Evolutionary conservation across 78 protist genomes (phyloP), one percentile per base, ranked within the genome.

Genomic region (Monosiga brevicollis): DNA sequence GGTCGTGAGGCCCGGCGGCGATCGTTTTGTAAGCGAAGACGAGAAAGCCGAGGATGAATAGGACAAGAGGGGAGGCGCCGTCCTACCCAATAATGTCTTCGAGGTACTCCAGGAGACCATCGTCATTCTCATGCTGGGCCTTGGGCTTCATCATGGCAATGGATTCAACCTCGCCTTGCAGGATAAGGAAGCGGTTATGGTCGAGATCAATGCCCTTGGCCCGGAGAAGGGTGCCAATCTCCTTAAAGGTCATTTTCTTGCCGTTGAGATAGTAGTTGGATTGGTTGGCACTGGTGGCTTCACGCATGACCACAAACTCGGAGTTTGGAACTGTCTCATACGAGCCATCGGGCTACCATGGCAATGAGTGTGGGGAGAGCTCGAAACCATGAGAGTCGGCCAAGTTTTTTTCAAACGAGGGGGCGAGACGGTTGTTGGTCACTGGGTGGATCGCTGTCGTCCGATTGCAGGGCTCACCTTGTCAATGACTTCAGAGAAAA

Each of bases 91-190:
- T 96, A 76, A 99, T 94, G 79, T 97, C 99, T 79, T 99, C 99
- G 29, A 99, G 84, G 91, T 97, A 99, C 84, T 98, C 99, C 54
- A 99, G 91, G 70, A 99, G 88, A 35, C 99, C 99, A 29, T 87
- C 97, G n/a, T 96, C 97, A 80, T 87, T 37, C 40, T 83, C 84
- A 1, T 23, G 73, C 71, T 23, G 86, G 3, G 95, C 97, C 86
- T 97, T 98, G 38, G 99, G 99, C 88, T 95, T 94, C 99, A 99
- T 99, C 92, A 95, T 73, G 26, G 99, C 87, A 25, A 99, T 99
- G 85, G 84, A 91, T 88, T 99, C 99, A 26, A 98, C 99, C 75
- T 86, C 83, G 83, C 83, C 95, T 83, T 95, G 99, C 34, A 99
- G 91, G 79, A 99, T 98, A 37, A 98, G 87, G 90, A 98, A 99